Conservation (phyloP, 805 yeast species). For the Brettanomyces anomalus region DNA sequence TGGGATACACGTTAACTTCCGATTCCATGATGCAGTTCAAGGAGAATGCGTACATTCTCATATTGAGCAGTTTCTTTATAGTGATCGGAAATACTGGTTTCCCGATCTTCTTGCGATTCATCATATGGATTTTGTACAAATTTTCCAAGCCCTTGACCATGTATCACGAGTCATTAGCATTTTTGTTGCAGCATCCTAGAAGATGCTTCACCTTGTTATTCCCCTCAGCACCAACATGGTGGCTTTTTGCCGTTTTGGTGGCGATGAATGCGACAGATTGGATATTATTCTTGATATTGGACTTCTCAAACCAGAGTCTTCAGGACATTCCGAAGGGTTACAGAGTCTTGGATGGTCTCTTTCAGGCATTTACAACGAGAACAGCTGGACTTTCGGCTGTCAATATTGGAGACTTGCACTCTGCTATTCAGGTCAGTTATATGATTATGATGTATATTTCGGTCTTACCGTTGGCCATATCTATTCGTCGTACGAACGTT, state of each 20-base stretch:
- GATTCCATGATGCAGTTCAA: slow-evolving; percentile 69
- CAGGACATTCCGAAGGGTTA: slow-evolving; percentile 53
- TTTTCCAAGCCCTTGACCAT: slow-evolving; percentile 57
- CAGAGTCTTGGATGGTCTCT: slow-evolving; percentile 72
- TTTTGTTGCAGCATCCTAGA: slow-evolving; percentile 89
- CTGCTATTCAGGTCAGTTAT: slow-evolving; percentile 89
- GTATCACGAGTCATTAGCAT: slow-evolving; percentile 68
- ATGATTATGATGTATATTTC: slow-evolving; percentile 98
- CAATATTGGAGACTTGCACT: slow-evolving; percentile 61
- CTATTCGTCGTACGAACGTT: slow-evolving; percentile 93
- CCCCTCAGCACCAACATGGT: slow-evolving; percentile 92
- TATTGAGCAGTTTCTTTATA: slow-evolving; percentile 60
- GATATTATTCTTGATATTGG: slow-evolving; percentile 71
- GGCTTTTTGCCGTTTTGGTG: slow-evolving; percentile 72
- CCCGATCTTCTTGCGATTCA: slow-evolving; percentile 71
- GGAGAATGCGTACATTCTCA: slow-evolving; percentile 52
- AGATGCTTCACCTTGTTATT: slow-evolving; percentile 90
- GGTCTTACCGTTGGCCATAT: slow-evolving; percentile 90
- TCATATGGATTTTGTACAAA: slow-evolving; percentile 73
- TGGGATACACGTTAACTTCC: slow-evolving; percentile 77
- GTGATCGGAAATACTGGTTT: slow-evolving; percentile 93
- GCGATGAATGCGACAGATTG: slow-evolving; percentile 70
- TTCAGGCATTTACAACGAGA: slow-evolving; percentile 86
- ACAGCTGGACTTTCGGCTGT: slow-evolving; percentile 87
- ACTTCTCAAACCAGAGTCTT: slow-evolving; percentile 46